Conservation (phyloP, 768 basidiomycete species). For the Suillus decipiens region DNA sequence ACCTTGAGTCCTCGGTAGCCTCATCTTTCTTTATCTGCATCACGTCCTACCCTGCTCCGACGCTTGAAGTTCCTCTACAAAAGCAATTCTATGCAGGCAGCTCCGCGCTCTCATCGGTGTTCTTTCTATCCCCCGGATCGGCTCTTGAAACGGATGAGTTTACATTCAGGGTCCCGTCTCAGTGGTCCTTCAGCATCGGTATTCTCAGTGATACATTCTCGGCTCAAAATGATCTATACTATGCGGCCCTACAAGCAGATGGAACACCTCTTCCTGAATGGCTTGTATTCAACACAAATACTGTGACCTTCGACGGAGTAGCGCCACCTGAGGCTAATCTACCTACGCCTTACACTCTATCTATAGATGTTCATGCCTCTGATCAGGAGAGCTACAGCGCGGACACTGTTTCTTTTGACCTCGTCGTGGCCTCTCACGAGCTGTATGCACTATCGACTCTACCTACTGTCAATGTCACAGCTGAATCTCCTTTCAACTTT, state of each 20-base stretch:
- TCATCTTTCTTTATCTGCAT: conserved; percentile 60
- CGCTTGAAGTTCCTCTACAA: conserved; percentile 50
- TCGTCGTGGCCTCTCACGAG: conserved; percentile 71
- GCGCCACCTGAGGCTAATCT: conserved; percentile 52
- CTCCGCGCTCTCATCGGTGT: conserved; percentile 76
- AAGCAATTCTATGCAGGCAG: conserved; percentile 64
- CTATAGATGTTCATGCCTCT: conserved; percentile 65
- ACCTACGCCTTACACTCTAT: conserved; percentile 43
- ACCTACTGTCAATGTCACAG: conserved; percentile 73
- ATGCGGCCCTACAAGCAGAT: conserved; percentile 62
- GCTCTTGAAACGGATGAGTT: conserved; percentile 53
- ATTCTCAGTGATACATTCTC: conserved; percentile 66
- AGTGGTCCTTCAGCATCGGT: conserved; percentile 92
- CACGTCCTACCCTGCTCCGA: conserved; percentile 53
- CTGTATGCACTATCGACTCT: conserved; percentile 52
- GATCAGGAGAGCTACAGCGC: conserved; percentile 76
- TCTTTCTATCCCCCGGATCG: conserved; percentile 59
- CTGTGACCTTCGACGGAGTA: conserved; percentile 78
- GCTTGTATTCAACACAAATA: conserved; percentile 67
- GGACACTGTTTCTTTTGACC: conserved; percentile 55
- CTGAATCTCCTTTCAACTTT: conserved; percentile 52
- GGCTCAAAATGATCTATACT: conserved; percentile 52
- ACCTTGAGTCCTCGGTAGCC: conserved; percentile 50
- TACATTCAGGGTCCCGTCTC: conserved; percentile 69
- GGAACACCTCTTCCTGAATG: conserved; percentile 75